Evolutionary conservation across 306 rosid genomes (phyloP).

Genomic region (Quercus cerris): DNA sequence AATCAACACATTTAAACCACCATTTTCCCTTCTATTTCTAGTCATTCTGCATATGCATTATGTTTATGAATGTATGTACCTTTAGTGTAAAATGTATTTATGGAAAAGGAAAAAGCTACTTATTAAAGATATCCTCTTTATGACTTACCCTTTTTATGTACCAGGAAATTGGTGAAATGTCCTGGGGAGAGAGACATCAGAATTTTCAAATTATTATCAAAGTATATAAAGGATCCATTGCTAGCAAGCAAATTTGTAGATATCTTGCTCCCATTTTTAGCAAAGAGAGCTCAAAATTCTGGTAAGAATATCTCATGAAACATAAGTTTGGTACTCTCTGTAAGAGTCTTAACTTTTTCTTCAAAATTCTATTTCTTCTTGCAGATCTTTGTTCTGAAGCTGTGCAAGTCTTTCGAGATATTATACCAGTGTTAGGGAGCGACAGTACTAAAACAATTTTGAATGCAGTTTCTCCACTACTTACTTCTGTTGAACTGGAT

Average conservation of each 20-base stretch:
- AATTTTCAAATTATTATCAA: constrained; percentile 67
- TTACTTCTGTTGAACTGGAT: constrained; percentile 59
- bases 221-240: constrained; percentile 52
- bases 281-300: constrained; percentile 47
- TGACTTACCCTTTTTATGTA: constrained; percentile 10
- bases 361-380: constrained; percentile 26
- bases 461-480: constrained; percentile 59
- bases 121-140: background rate
- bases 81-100: background rate
- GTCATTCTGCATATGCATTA: background rate
- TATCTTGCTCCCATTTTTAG: constrained; percentile 61
- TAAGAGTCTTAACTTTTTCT: constrained; percentile 10
- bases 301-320: constrained; percentile 41
- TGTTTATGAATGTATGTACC: background rate
- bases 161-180: constrained; percentile 74
- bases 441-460: constrained; percentile 54
- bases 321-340: background rate
- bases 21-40: too few species aligned
- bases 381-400: constrained; percentile 61
- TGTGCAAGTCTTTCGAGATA: constrained; percentile 56
- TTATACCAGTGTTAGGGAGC: constrained; percentile 56
- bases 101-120: background rate
- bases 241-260: constrained; percentile 62
- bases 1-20: background rate
- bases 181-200: constrained; percentile 64